Percentiles rank a stretch among this genome's conserved stretches.
These are phyloP conservation scores for Alternaria solani DNA, from an alignment of 2,329 filamentous ascomycete species.

Conservation along the genomic window DNA sequence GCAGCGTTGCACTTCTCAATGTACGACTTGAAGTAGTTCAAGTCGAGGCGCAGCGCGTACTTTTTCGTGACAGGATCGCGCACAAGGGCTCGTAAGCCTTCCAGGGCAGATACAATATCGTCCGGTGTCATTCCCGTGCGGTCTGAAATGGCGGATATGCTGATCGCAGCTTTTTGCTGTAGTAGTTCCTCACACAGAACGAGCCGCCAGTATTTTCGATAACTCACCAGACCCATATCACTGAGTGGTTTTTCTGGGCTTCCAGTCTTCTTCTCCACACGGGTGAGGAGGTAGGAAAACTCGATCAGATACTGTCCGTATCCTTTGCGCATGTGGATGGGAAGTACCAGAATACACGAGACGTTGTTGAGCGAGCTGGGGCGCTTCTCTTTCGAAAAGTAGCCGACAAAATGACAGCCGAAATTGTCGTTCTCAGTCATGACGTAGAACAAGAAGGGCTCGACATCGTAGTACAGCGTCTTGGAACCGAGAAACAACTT, in stretches of 20 bases:
- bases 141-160: conserved; percentile 75
- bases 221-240: conserved; percentile 97
- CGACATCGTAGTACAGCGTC: conserved; percentile 96
- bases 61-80: conserved; percentile 86
- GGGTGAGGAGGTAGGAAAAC: conserved; percentile 95
- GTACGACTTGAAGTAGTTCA: conserved; percentile 85
- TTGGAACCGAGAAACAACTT: conserved; percentile 99
- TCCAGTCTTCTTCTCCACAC: conserved; percentile 90
- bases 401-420: conserved; percentile 97
- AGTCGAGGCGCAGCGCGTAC: conserved; percentile 89
- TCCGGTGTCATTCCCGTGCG: conserved; percentile 95
- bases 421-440: conserved; percentile 92
- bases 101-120: conserved; percentile 92
- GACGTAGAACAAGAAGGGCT: conserved; percentile 96
- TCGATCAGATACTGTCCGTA: conserved; percentile 97
- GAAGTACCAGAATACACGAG: conserved; percentile 93
- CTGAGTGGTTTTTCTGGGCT: conserved; percentile 97
- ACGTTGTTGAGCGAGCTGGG: conserved; percentile 96
- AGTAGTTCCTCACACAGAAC: conserved; percentile 86
- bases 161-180: conserved; percentile 64
- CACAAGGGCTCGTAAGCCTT: conserved; percentile 87
- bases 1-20: conserved; percentile 90
- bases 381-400: conserved; percentile 98
- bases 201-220: conserved; percentile 95
- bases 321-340: conserved; percentile 95